Evolutionary conservation across 1,139 yeast genomes (phyloP).

Genomic region (Saccharomyces hybrid): DNA sequence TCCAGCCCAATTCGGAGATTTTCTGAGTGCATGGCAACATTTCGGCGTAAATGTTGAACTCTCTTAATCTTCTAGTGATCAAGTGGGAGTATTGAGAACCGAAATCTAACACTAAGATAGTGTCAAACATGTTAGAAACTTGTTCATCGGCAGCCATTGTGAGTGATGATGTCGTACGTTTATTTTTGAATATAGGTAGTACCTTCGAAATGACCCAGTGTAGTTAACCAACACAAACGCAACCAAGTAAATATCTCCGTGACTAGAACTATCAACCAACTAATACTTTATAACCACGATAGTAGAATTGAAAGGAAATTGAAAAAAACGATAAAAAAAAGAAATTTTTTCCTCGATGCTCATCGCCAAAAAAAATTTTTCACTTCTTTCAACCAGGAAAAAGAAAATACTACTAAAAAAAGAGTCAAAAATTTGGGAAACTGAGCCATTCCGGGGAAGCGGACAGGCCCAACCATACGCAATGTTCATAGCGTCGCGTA

Average conservation of each 20-base stretch:
- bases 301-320: not conserved
- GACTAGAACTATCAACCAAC: not conserved
- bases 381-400: not conserved
- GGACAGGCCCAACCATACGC: not conserved
- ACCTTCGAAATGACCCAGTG: not conserved
- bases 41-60: constrained; percentile 96
- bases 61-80: constrained; percentile 95
- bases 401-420: not conserved
- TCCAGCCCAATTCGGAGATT: constrained; percentile 84
- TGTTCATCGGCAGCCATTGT: constrained; percentile 26
- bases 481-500: not conserved
- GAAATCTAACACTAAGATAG: constrained; percentile 93
- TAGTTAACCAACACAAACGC: not conserved
- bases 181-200: not conserved
- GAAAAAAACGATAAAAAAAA: too few species aligned
- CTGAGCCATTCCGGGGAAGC: not conserved
- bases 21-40: constrained; percentile 99
- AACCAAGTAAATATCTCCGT: not conserved
- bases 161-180: not conserved
- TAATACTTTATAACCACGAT: not conserved
- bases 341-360: not conserved
- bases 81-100: constrained; percentile 98
- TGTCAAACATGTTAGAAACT: constrained; percentile 85
- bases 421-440: not conserved
- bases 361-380: not conserved